Conservation (phyloP, 2,329 filamentous ascomycete species). For the Dactylellina haptotyla region DNA sequence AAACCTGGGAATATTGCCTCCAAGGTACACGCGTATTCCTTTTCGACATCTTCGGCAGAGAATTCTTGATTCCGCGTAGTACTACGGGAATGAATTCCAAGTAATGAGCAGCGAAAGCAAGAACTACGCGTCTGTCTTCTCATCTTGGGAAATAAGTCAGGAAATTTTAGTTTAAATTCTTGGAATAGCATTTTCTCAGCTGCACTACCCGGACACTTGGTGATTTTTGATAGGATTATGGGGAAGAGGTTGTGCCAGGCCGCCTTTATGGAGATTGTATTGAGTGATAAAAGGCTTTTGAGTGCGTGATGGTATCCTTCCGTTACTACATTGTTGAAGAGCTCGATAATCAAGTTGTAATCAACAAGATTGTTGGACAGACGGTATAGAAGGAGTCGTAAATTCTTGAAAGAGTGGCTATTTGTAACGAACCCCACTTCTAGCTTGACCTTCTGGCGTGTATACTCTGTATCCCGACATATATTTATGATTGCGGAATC, state of each 20-base stretch:
- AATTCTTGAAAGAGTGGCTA: background rate
- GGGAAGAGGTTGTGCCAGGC: slow-evolving; percentile 7
- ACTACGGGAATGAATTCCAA: no score
- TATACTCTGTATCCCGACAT: background rate
- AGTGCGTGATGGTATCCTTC: background rate
- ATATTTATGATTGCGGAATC: slow-evolving; percentile 9
- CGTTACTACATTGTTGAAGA: background rate
- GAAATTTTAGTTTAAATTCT: no score
- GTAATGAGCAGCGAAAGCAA: no score
- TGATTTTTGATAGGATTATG: background rate
- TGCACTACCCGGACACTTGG: no score
- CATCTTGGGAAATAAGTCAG: no score
- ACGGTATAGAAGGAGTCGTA: slow-evolving; percentile 13
- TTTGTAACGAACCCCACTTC: slow-evolving; percentile 7
- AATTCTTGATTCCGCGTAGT: no score
- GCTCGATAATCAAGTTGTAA: background rate
- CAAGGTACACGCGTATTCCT: no score
- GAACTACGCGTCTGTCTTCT: background rate
- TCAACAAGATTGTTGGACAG: slow-evolving; percentile 11
- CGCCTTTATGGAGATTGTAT: slow-evolving; percentile 12
- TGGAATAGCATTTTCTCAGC: no score
- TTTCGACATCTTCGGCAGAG: no score
- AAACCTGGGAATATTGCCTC: no score
- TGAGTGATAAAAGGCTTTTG: background rate
- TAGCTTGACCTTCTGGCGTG: background rate